These are phyloP conservation scores for Beauveria australis DNA, from an alignment of 2,329 filamentous ascomycete genomes.

Conservation along the genomic window DNA sequence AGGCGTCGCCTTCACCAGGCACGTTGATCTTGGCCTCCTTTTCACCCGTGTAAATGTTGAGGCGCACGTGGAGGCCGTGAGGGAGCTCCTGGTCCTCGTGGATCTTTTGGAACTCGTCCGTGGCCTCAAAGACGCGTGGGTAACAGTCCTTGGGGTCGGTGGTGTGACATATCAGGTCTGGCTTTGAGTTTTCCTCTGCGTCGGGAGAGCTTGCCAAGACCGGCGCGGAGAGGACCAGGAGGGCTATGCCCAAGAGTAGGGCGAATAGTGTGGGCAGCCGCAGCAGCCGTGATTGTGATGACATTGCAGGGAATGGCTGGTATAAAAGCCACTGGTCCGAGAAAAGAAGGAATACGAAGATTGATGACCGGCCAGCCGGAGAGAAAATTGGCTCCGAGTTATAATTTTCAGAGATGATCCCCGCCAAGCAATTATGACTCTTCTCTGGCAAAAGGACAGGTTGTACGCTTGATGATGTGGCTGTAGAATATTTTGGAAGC, in stretches of 20 bases:
- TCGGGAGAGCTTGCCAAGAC: neutral
- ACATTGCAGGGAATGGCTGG: slow-evolving; percentile 8
- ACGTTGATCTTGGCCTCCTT: slow-evolving; percentile 61
- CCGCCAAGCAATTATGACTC: neutral
- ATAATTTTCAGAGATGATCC: neutral
- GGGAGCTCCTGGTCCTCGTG: slow-evolving; percentile 59
- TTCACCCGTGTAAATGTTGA: slow-evolving; percentile 55
- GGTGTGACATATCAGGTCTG: slow-evolving; percentile 57
- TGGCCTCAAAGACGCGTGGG: slow-evolving; percentile 54
- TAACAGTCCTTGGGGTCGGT: slow-evolving; percentile 55
- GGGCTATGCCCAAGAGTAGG: neutral
- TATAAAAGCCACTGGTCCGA: neutral
- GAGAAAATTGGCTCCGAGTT: neutral
- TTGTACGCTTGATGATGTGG: slow-evolving; percentile 5
- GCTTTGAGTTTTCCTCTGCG: slow-evolving; percentile 6
- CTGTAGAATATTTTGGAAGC: slow-evolving; percentile 6
- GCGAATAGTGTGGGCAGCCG: neutral
- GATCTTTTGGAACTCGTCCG: slow-evolving; percentile 55
- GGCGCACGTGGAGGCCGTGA: slow-evolving; percentile 54
- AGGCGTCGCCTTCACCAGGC: slow-evolving; percentile 40
- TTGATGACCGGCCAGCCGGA: neutral
- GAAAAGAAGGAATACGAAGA: neutral
- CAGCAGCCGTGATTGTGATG: slow-evolving; percentile 1
- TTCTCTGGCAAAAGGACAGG: slow-evolving; percentile 7
- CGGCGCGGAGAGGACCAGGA: neutral